Evolutionary conservation across 2,329 filamentous ascomycete genomes (phyloP).

Genomic region (Waltergamsia citrina): DNA sequence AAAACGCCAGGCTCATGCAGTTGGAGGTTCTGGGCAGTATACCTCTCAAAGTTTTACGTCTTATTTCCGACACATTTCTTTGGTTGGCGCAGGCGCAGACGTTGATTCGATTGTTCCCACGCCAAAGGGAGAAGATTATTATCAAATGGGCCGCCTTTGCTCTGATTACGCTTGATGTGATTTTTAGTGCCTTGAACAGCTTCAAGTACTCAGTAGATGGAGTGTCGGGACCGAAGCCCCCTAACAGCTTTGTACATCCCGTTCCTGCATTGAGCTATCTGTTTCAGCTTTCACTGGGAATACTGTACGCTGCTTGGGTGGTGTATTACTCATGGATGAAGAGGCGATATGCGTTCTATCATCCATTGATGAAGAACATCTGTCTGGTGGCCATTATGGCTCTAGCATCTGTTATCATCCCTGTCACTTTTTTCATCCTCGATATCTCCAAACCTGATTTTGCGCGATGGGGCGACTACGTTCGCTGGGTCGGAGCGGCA

Average conservation of each 20-base stretch:
- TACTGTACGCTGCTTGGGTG: slow-evolving; percentile 88
- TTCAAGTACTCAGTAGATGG: slow-evolving; percentile 51
- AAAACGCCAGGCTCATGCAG: slow-evolving; percentile 70
- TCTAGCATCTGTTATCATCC: slow-evolving; percentile 72
- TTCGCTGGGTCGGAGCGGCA: slow-evolving; percentile 90
- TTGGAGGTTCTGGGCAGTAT: slow-evolving; percentile 71
- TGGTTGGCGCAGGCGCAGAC: slow-evolving; percentile 98
- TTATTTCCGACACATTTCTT: slow-evolving; percentile 92
- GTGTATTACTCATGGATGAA: slow-evolving; percentile 91
- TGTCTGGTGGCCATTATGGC: slow-evolving; percentile 71
- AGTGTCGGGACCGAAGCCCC: slow-evolving; percentile 46
- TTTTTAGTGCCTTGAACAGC: slow-evolving; percentile 87
- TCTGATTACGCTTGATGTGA: slow-evolving; percentile 80
- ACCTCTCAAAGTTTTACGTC: slow-evolving; percentile 80
- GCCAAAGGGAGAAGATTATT: slow-evolving; percentile 93
- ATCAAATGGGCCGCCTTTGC: slow-evolving; percentile 99
- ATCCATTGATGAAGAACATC: slow-evolving; percentile 85
- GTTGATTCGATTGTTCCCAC: slow-evolving; percentile 86
- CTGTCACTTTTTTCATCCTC: slow-evolving; percentile 86
- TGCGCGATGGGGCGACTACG: slow-evolving; percentile 90
- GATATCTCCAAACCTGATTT: slow-evolving; percentile 81
- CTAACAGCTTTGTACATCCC: slow-evolving; percentile 74
- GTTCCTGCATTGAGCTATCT: slow-evolving; percentile 87
- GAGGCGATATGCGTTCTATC: slow-evolving; percentile 83
- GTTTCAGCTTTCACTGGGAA: slow-evolving; percentile 76